A percentile compares a stretch with the other conserved stretches of the same genome.
Conservation (phyloP, 306 rosid species). For the Potentilla sterilis region DNA sequence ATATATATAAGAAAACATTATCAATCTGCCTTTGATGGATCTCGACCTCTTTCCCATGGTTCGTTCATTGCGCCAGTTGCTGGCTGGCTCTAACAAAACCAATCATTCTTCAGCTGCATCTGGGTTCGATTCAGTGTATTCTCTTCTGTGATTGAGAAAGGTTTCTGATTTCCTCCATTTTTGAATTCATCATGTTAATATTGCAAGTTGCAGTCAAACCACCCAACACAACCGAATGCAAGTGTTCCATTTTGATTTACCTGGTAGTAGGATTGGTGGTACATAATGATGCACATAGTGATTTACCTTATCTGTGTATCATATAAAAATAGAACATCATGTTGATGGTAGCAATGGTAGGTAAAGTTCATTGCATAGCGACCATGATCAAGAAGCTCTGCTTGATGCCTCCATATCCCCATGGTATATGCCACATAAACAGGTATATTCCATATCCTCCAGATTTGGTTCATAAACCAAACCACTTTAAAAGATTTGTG, state of each 20-base stretch:
- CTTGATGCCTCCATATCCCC: background rate
- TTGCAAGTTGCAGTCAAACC: background rate
- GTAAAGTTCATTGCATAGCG: background rate
- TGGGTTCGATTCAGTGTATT: conserved; percentile 14
- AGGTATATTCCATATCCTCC: background rate
- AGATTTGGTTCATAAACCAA: background rate
- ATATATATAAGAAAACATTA: conserved; percentile 1
- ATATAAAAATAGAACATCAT: background rate
- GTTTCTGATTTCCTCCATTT: conserved; percentile 4
- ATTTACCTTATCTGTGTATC: background rate
- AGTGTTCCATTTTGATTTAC: background rate
- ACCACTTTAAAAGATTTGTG: background rate
- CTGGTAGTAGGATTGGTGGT: background rate
- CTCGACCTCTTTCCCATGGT: conserved; percentile 1
- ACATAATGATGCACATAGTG: background rate
- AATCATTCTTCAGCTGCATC: background rate
- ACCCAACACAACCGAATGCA: background rate
- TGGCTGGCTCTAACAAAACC: background rate
- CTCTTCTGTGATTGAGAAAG: background rate
- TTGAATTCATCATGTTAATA: background rate
- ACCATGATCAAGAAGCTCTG: background rate
- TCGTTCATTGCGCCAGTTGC: conserved; percentile 16
- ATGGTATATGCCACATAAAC: background rate
- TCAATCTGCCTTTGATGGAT: background rate
- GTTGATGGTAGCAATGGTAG: no score